Conservation (phyloP, 768 basidiomycete species). For the Collybiopsis confluens region DNA sequence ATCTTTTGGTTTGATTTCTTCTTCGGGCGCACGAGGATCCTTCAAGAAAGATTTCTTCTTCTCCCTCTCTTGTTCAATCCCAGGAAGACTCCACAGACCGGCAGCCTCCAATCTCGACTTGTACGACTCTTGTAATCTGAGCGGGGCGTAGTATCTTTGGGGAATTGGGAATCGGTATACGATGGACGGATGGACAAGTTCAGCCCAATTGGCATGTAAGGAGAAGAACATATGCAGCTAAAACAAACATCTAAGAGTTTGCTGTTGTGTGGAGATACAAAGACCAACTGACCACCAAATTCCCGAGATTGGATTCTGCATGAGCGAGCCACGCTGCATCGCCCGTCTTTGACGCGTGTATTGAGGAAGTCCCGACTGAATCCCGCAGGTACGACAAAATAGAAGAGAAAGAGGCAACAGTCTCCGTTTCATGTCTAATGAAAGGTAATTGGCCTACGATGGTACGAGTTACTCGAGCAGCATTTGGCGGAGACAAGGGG, state of each 20-base stretch:
- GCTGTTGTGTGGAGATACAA: background rate
- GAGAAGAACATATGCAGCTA: slow-evolving; percentile 67
- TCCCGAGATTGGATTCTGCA: slow-evolving; percentile 60
- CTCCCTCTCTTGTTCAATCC: slow-evolving; percentile 38
- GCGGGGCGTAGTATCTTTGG: slow-evolving; percentile 70
- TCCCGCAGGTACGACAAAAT: slow-evolving; percentile 51
- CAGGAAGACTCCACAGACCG: slow-evolving; percentile 55
- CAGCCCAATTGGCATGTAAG: slow-evolving; percentile 56
- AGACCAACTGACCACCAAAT: slow-evolving; percentile 56
- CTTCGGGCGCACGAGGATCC: slow-evolving; percentile 23
- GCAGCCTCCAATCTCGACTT: slow-evolving; percentile 55
- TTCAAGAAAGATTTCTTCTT: slow-evolving; percentile 37
- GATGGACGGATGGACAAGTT: slow-evolving; percentile 50
- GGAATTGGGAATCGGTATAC: slow-evolving; percentile 58
- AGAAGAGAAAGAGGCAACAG: slow-evolving; percentile 47
- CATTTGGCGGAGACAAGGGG: background rate
- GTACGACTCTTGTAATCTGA: slow-evolving; percentile 54
- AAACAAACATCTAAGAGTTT: background rate
- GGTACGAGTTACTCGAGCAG: slow-evolving; percentile 6
- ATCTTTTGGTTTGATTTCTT: slow-evolving; percentile 20
- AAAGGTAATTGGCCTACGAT: slow-evolving; percentile 67
- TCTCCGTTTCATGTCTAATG: slow-evolving; percentile 52
- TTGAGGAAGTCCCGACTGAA: background rate
- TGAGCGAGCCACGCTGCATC: slow-evolving; percentile 62
- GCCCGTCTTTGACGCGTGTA: slow-evolving; percentile 33